Evolutionary conservation across 169 alveolate species (phyloP).

Genomic region (Eimeria falciformis): DNA sequence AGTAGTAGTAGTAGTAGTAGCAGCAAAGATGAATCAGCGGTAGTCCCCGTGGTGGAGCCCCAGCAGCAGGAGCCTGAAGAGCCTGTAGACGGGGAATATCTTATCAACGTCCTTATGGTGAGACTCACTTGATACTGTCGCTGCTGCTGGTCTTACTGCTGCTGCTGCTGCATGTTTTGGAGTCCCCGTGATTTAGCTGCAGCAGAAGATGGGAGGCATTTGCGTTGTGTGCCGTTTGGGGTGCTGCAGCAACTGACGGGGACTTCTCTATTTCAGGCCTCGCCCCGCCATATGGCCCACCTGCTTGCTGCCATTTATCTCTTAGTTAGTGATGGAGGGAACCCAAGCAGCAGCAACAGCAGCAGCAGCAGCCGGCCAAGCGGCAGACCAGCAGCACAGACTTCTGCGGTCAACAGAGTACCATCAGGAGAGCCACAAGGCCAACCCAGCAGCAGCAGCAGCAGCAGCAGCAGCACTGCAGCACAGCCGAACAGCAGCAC

Average conservation of each 20-base stretch:
- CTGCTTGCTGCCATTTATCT: slow-evolving; percentile 52
- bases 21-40: neutral
- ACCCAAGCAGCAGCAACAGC: slow-evolving; percentile 19
- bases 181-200: neutral
- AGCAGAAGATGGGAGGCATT: neutral
- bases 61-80: neutral
- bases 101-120: slow-evolving; percentile 74
- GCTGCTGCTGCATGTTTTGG: neutral
- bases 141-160: slow-evolving; percentile 1
- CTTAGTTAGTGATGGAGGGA: slow-evolving; percentile 11
- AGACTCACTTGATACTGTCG: neutral
- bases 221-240: neutral
- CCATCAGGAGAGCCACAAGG: neutral
- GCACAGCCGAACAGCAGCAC: neutral
- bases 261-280: slow-evolving; percentile 43
- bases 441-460: slow-evolving; percentile 43
- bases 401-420: neutral
- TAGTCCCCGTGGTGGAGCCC: neutral
- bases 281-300: slow-evolving; percentile 59
- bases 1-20: slow-evolving; percentile 50
- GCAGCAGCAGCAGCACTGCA: neutral
- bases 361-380: slow-evolving; percentile 38
- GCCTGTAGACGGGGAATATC: slow-evolving; percentile 50
- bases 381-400: neutral
- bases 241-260: slow-evolving; percentile 68